phyloP scores from a whole-genome alignment of 768 basidiomycete genomes.

The Macrocybe gigantea region DNA sequence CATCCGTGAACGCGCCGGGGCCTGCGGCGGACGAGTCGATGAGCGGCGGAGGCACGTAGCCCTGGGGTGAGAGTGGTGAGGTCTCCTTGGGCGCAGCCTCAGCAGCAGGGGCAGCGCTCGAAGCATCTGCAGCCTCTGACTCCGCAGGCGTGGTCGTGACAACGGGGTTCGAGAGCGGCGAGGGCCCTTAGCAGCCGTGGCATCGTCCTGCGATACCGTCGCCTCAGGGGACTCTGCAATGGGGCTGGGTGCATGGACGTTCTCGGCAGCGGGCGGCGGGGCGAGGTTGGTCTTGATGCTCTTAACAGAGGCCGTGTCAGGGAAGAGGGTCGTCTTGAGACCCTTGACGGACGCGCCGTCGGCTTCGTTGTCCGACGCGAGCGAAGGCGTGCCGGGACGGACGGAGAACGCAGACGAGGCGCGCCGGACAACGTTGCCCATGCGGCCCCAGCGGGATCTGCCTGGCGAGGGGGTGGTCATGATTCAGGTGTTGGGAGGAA shows the following conservation, averaged over 20 bases:
- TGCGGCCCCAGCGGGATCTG: constrained; percentile 51
- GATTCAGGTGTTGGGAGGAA: constrained; percentile 11
- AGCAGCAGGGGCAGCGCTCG: constrained; percentile 1
- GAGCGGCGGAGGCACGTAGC: constrained; percentile 32
- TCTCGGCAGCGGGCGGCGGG: constrained; percentile 14
- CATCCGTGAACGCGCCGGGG: constrained; percentile 48
- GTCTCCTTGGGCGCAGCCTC: constrained; percentile 1
- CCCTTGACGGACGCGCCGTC: constrained; percentile 20
- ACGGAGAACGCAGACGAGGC: constrained; percentile 46
- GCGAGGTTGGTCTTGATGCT: constrained; percentile 7
- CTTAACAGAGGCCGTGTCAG: constrained; percentile 6
- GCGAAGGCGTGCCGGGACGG: constrained; percentile 26
- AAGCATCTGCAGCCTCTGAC: constrained; percentile 2
- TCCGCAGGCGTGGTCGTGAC: constrained; percentile 9
- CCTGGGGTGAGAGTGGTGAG: constrained; percentile 11
- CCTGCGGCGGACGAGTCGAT: constrained; percentile 34
- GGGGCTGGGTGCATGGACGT: constrained; percentile 44
- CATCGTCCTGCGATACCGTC: constrained; percentile 38
- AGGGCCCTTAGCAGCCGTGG: constrained; percentile 26
- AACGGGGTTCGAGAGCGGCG: constrained; percentile 34
- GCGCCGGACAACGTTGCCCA: constrained; percentile 55
- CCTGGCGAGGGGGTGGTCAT: constrained; percentile 24
- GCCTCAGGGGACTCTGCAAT: constrained; percentile 67
- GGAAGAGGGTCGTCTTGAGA: constrained; percentile 10
- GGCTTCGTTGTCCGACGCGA: constrained; percentile 18